These are phyloP conservation scores for Seiridium unicorne DNA, from an alignment of 2,329 filamentous ascomycete species.

Conservation along the genomic window DNA sequence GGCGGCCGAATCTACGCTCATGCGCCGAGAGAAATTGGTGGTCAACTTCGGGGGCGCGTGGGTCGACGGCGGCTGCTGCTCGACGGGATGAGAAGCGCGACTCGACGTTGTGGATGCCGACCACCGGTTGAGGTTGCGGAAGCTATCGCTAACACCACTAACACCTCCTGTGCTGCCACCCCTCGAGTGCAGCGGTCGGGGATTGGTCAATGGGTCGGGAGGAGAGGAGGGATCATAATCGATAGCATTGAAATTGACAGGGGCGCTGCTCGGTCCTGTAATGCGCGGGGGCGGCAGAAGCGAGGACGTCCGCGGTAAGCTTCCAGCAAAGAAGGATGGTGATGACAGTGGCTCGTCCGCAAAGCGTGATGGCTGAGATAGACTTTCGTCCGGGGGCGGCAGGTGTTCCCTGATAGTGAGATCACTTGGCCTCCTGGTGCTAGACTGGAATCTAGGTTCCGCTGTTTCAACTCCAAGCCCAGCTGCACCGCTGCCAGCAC, in stretches of 20 bases:
- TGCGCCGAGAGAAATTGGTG: conserved; percentile 36
- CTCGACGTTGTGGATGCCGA: conserved; percentile 52
- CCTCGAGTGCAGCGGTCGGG: conserved; percentile 18
- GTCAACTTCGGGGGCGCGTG: conserved; percentile 27
- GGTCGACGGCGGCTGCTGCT: conserved; percentile 14
- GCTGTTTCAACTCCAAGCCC: conserved; percentile 2
- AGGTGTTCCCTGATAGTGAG: background rate
- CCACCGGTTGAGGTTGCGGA: conserved; percentile 52
- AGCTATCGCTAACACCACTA: conserved; percentile 40
- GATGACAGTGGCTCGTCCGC: conserved; percentile 14
- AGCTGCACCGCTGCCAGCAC: background rate
- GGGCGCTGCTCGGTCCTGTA: conserved; percentile 4
- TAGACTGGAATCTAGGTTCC: conserved; percentile 6
- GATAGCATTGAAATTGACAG: conserved; percentile 12
- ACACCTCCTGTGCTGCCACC: conserved; percentile 23
- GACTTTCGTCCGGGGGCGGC: conserved; percentile 6
- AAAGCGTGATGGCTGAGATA: conserved; percentile 6
- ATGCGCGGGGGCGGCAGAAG: conserved; percentile 22
- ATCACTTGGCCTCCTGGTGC: conserved; percentile 1
- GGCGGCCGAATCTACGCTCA: conserved; percentile 42
- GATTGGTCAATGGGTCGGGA: conserved; percentile 16
- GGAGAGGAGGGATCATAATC: conserved; percentile 9
- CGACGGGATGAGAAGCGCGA: conserved; percentile 33
- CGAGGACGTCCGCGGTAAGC: conserved; percentile 20
- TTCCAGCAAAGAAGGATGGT: conserved; percentile 13